Conservation (phyloP, 345 rosid genomes). For the Eucalyptus pauciflora region DNA sequence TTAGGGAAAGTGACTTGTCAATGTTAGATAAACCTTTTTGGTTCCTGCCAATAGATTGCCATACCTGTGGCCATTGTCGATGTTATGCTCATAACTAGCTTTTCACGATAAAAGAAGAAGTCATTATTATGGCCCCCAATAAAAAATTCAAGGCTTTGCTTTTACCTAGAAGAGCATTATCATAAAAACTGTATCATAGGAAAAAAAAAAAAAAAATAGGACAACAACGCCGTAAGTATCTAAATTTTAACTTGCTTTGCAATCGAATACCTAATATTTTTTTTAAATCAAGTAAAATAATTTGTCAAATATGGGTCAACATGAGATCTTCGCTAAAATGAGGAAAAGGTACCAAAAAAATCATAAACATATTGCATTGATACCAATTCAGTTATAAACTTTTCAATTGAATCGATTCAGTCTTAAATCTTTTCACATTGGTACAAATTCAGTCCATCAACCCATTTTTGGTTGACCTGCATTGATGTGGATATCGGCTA, state of each 20-base stretch:
- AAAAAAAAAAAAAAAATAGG: not conserved
- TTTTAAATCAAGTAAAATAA: not conserved
- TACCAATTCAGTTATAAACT: rapidly evolving
- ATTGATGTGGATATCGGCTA: too few relatives aligned
- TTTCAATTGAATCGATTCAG: rapidly evolving
- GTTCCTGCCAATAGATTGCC: not conserved
- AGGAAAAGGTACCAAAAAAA: not conserved
- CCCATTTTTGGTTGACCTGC: rapidly evolving
- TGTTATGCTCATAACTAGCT: not conserved
- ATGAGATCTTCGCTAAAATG: not conserved
- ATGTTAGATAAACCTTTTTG: not conserved
- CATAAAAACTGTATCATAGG: not conserved
- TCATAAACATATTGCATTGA: rapidly evolving
- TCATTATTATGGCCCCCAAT: not conserved
- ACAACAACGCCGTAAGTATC: not conserved
- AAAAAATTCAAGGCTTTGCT: not conserved
- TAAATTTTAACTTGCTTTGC: not conserved
- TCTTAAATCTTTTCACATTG: rapidly evolving
- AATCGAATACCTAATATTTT: not conserved
- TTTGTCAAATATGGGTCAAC: not conserved
- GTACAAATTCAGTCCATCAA: rapidly evolving
- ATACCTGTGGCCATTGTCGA: not conserved
- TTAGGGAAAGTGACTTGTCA: not conserved
- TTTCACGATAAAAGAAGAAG: not conserved
- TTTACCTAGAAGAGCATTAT: not conserved